Evolutionary conservation across 1,139 yeast genomes (phyloP).

Genomic region (Yamadazyma atmosphaerica): DNA sequence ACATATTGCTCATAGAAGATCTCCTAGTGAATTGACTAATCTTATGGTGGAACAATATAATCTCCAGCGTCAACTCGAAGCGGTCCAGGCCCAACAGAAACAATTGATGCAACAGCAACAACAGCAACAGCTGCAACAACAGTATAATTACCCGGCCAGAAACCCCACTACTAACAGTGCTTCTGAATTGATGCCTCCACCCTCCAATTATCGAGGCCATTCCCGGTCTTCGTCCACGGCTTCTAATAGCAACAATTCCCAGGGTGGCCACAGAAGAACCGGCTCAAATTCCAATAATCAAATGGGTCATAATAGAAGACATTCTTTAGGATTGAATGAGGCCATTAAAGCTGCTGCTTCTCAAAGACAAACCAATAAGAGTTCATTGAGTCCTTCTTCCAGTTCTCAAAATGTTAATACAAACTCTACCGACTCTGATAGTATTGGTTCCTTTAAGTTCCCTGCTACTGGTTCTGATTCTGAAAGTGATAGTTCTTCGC

Average conservation of each 20-base stretch:
- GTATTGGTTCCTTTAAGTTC: conserved; percentile 33
- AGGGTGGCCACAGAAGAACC: conserved; percentile 29
- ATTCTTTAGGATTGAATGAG: conserved; percentile 87
- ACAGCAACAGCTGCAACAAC: conserved; percentile 21
- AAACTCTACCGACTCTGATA: conserved; percentile 18
- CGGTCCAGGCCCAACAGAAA: conserved; percentile 89
- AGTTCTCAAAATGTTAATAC: conserved; percentile 12
- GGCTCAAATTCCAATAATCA: conserved; percentile 34
- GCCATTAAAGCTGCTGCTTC: conserved; percentile 97
- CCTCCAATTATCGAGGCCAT: conserved; percentile 24
- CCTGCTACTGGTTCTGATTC: conserved; percentile 26
- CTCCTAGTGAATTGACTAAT: conserved; percentile 93
- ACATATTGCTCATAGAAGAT: conserved; percentile 91
- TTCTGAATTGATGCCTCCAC: conserved; percentile 31
- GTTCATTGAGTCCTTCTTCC: conserved; percentile 38
- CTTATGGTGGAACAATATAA: conserved; percentile 93
- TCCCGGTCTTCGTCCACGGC: conserved; percentile 34
- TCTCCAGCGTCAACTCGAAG: conserved; percentile 87
- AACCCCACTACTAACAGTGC: conserved; percentile 16
- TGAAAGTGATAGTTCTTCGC: conserved; percentile 16
- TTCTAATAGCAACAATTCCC: conserved; percentile 9
- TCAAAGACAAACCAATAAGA: conserved; percentile 59
- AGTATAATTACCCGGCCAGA: conserved; percentile 3
- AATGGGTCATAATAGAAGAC: conserved; percentile 84
- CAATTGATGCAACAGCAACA: conserved; percentile 69